A percentile compares a stretch with the other conserved stretches of the same genome.
Evolutionary conservation across 2,329 filamentous ascomycete species (phyloP).

Genomic region (Fusarium udum): DNA sequence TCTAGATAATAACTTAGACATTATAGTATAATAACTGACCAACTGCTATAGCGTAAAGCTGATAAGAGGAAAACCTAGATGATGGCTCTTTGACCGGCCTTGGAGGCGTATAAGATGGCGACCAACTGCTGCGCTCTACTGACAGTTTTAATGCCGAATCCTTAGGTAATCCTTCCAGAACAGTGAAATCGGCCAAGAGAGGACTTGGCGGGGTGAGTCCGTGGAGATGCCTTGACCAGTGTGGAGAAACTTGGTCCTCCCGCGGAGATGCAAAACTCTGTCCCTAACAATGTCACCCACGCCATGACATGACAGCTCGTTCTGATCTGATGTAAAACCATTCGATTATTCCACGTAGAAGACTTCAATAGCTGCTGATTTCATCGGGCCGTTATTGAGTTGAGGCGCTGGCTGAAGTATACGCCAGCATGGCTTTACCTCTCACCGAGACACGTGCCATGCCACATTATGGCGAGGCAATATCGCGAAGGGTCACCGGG

Average conservation of each 20-base stretch:
- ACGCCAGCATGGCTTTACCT: too few species aligned
- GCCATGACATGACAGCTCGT: constrained; percentile 14
- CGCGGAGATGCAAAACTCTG: constrained; percentile 7
- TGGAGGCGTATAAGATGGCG: too few species aligned
- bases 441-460: not conserved
- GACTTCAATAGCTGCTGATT: not conserved
- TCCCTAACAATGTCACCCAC: not conserved
- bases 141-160: not conserved
- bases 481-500: not conserved
- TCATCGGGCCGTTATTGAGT: not conserved
- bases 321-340: constrained; percentile 2
- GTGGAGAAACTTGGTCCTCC: constrained; percentile 3
- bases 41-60: too few species aligned
- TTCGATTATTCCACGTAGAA: not conserved
- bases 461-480: not conserved
- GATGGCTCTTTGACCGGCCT: too few species aligned
- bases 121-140: too few species aligned
- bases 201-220: not conserved
- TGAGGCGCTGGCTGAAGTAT: not conserved
- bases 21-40: too few species aligned
- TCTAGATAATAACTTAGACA: too few species aligned
- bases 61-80: too few species aligned
- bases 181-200: fast-evolving
- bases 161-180: not conserved
- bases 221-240: constrained; percentile 6